phyloP scores from a whole-genome alignment of 495 filamentous ascomycete species.

The Immersiella caudata region DNA sequence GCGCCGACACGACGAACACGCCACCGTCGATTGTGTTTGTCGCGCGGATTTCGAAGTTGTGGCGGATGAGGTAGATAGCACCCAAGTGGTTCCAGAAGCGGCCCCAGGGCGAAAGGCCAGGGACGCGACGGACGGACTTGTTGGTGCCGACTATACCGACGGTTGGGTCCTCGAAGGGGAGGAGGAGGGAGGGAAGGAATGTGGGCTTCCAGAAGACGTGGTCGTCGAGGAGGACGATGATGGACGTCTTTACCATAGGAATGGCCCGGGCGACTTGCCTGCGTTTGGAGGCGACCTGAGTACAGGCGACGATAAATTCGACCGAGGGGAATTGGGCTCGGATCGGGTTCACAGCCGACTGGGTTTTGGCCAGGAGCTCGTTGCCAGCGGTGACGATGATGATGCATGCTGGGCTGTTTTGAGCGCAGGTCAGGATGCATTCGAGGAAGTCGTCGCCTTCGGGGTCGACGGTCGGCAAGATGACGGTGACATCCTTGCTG shows the following conservation, averaged over 20 bases:
- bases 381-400: constrained; percentile 42
- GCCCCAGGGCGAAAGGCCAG: constrained; percentile 32
- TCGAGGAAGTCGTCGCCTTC: constrained; percentile 37
- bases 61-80: constrained; percentile 55
- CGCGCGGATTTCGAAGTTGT: constrained; percentile 60
- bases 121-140: constrained; percentile 48
- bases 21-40: constrained; percentile 59
- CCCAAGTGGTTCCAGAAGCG: constrained; percentile 57
- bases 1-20: constrained; percentile 58
- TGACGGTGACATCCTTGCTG: constrained; percentile 54
- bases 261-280: constrained; percentile 51
- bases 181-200: constrained; percentile 49
- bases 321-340: constrained; percentile 16
- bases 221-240: constrained; percentile 57
- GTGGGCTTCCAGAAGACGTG: constrained; percentile 55
- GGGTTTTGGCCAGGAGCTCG: constrained; percentile 23
- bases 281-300: constrained; percentile 50
- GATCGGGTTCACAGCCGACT: constrained; percentile 18
- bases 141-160: constrained; percentile 59
- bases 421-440: constrained; percentile 36
- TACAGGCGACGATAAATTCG: constrained; percentile 26
- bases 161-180: constrained; percentile 53
- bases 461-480: constrained; percentile 56
- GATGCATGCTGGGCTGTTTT: constrained; percentile 39
- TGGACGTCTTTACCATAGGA: constrained; percentile 44